Percentiles rank a stretch among this genome's conserved stretches.
Evolutionary conservation across 352 stramenopile species (phyloP).

Genomic region (Aphanomyces stellatus): DNA sequence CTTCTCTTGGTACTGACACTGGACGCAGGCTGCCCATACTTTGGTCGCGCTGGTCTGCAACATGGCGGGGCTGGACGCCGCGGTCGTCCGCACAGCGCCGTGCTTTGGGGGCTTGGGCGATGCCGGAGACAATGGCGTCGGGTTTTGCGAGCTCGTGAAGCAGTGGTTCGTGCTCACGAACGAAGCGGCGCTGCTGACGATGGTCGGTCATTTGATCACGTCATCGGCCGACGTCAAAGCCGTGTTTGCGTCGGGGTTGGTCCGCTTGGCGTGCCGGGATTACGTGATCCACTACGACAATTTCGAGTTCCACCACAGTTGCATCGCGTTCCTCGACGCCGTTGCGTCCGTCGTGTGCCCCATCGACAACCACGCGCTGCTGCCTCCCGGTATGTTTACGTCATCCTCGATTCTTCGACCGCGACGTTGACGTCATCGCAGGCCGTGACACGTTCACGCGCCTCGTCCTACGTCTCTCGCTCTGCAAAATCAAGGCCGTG

Average conservation of each 20-base stretch:
- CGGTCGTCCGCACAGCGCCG: too few relatives aligned
- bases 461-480: background rate
- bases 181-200: background rate
- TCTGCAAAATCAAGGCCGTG: conserved; percentile 7
- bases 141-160: conserved; percentile 9
- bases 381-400: too few relatives aligned
- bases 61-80: background rate
- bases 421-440: too few relatives aligned
- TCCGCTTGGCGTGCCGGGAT: background rate
- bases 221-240: conserved; percentile 3
- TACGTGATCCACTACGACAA: background rate
- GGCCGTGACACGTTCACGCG: too few relatives aligned
- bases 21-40: background rate
- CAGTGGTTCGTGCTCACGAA: conserved; percentile 10
- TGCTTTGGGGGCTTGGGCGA: background rate
- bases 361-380: too few relatives aligned
- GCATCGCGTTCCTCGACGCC: background rate
- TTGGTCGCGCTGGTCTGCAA: background rate
- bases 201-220: background rate
- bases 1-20: background rate
- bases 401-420: too few relatives aligned
- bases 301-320: background rate
- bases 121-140: background rate
- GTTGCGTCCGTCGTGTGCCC: background rate
- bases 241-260: background rate